A percentile compares a stretch with the other conserved stretches of the same genome.
These are phyloP conservation scores for Metschnikowia cerradonensis DNA, from an alignment of 805 yeast species.

Conservation along the genomic window DNA sequence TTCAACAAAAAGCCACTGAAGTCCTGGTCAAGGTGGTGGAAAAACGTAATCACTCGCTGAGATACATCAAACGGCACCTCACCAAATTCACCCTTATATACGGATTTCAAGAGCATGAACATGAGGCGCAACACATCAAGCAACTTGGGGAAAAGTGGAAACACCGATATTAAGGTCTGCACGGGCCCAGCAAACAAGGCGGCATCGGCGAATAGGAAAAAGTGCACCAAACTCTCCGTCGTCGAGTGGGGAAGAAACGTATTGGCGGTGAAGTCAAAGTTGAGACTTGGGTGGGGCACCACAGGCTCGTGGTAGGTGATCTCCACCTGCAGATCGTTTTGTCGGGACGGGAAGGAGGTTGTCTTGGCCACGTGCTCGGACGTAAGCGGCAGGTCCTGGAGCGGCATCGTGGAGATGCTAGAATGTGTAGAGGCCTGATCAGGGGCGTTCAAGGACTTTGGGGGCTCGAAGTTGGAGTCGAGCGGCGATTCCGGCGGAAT, in stretches of 20 bases:
- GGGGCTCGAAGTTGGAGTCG: not conserved
- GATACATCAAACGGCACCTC: slow-evolving; percentile 31
- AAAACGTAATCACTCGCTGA: slow-evolving; percentile 49
- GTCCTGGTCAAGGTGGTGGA: slow-evolving; percentile 52
- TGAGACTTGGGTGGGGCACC: slow-evolving; percentile 36
- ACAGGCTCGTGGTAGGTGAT: slow-evolving; percentile 25
- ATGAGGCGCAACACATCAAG: slow-evolving; percentile 24
- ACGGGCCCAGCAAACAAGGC: slow-evolving; percentile 12
- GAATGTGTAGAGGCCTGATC: not conserved
- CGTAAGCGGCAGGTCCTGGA: not conserved
- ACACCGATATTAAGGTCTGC: slow-evolving; percentile 19
- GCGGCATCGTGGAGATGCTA: not conserved
- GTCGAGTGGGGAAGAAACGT: slow-evolving; percentile 46
- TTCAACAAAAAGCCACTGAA: slow-evolving; percentile 71
- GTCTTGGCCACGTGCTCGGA: not conserved
- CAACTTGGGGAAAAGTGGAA: slow-evolving; percentile 37
- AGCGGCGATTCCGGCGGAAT: not conserved
- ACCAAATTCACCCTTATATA: slow-evolving; percentile 24
- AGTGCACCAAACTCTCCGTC: slow-evolving; percentile 73
- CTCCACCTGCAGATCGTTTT: not conserved
- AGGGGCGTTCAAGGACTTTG: not conserved
- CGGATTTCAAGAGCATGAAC: slow-evolving; percentile 17
- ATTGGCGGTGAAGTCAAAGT: slow-evolving; percentile 41
- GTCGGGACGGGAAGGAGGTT: not conserved
- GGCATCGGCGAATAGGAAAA: slow-evolving; percentile 42